Base-by-base conservation (phyloP, 2,329 filamentous ascomycete species). In the Beauveria sp. region DNA sequence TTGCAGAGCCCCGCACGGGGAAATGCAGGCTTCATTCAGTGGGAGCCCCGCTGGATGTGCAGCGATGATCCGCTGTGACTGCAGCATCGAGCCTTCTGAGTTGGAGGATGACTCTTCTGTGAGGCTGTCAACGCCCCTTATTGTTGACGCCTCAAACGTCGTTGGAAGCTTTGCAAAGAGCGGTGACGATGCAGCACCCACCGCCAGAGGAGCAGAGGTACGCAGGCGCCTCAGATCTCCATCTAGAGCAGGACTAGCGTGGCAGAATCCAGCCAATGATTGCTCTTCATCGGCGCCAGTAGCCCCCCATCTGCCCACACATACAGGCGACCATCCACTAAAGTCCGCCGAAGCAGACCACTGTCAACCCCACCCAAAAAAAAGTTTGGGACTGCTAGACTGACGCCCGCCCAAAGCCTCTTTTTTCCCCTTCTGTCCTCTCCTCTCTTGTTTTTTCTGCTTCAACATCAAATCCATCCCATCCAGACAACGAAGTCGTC, bases 401-500 rank as follows among this genome's bases (percentile, higher is more conserved):
- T 43, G 46, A 58, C 57, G 24, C 47, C 45, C 55, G 20, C 30
- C 30, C 57, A 42, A 40, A 8, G 57, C 57, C 47, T 59, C 47
- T 55, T 51, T 52, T 56, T 61, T 58, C 49, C 58, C 47, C 58
- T 51, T 45, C 54, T 58, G 54, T 52, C 49, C 28, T 30, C 20
- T 38, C 43, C 49, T 43, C 62, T 57, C 55, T 28, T 26, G n/a
- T 30, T 38, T n/a, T 40, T 65, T 45, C 61, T 65, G 61, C 64
- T 61, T 58, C 51, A 56, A 42, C 50, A 51, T 43, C 61, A 57
- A 62, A 16, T 45, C 47, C 28, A 63, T 30, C 42, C 34, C 49
- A 38, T 46, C 38, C 18, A 62, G 61, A 62, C 61, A 55, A 62
- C 61, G 61, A 62, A 62, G 61, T 62, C 61, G 50, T 45, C 42